These are phyloP conservation scores for Gossypium raimondii DNA, from an alignment of 345 rosid species.

Conservation along the genomic window DNA sequence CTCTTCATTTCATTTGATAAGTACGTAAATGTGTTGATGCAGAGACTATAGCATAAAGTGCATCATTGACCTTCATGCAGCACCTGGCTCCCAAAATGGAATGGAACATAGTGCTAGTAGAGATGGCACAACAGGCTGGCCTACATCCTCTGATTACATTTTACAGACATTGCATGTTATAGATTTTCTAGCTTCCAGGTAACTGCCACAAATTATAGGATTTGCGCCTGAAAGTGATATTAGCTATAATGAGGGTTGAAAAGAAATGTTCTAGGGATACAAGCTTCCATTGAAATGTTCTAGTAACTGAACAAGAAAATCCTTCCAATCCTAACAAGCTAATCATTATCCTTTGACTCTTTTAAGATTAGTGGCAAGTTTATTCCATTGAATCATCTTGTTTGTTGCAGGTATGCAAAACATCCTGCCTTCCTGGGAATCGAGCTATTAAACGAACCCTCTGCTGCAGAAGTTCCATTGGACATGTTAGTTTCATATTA, in stretches of 20 bases:
- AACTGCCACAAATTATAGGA: constrained; percentile 26
- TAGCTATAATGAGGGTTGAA: neutral
- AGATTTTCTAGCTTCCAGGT: constrained; percentile 72
- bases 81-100: constrained; percentile 82
- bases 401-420: constrained; percentile 45
- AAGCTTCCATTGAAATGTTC: no score
- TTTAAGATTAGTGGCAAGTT: neutral
- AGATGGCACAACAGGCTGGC: constrained; percentile 63
- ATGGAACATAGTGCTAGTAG: constrained; percentile 76
- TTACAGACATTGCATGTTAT: constrained; percentile 57
- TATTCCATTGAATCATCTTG: neutral
- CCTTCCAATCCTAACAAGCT: neutral
- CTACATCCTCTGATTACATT: constrained; percentile 39
- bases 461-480: constrained; percentile 4
- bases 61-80: constrained; percentile 80
- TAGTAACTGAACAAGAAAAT: neutral
- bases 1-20: constrained; percentile 5
- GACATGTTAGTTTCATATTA: constrained; percentile 38
- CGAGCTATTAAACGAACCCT: constrained; percentile 73
- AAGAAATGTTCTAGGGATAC: neutral
- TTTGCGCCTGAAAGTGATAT: neutral
- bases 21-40: constrained; percentile 28
- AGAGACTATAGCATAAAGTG: constrained; percentile 62
- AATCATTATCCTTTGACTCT: no score
- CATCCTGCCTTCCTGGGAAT: constrained; percentile 66